Evolutionary conservation across 345 rosid species (phyloP).

Genomic region (Lumnitzera littorea): DNA sequence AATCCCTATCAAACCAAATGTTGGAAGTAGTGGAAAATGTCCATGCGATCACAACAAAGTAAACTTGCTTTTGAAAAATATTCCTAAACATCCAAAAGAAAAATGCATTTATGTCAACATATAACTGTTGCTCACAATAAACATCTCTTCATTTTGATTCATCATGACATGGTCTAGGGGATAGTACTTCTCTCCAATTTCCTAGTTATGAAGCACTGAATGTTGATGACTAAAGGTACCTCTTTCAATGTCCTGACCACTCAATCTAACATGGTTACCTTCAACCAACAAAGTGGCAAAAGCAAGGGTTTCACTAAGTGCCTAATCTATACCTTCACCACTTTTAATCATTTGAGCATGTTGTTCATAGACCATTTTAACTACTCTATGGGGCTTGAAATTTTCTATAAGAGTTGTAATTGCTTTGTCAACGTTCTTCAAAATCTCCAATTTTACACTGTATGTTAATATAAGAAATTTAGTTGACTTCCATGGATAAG

Average conservation of each 20-base stretch:
- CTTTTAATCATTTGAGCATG: constrained; percentile 20
- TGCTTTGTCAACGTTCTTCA: constrained; percentile 19
- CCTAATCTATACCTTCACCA: constrained; percentile 22
- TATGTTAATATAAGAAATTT: constrained; percentile 1
- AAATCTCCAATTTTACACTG: constrained; percentile 20
- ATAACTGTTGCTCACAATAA: constrained; percentile 21
- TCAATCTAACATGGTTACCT: constrained; percentile 19
- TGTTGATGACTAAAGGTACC: constrained; percentile 23
- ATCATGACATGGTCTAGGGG: constrained; percentile 18
- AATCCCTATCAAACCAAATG: no score
- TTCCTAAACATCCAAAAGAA: background rate
- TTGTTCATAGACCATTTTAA: constrained; percentile 17
- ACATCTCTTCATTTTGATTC: constrained; percentile 22
- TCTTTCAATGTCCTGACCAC: constrained; percentile 20
- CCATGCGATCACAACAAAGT: no score
- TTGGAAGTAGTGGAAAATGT: no score
- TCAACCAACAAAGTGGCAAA: constrained; percentile 17
- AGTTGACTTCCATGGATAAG: background rate
- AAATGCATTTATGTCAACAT: background rate
- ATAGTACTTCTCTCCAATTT: constrained; percentile 18
- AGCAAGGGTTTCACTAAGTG: constrained; percentile 19
- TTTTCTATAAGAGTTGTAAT: constrained; percentile 15
- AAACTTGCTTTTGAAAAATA: no score
- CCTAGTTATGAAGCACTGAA: constrained; percentile 18
- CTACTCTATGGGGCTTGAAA: constrained; percentile 18